Percentiles rank a stretch among this genome's conserved stretches.
These are phyloP conservation scores for Corylus heterophylla DNA, from an alignment of 306 rosid species.

Conservation along the genomic window DNA sequence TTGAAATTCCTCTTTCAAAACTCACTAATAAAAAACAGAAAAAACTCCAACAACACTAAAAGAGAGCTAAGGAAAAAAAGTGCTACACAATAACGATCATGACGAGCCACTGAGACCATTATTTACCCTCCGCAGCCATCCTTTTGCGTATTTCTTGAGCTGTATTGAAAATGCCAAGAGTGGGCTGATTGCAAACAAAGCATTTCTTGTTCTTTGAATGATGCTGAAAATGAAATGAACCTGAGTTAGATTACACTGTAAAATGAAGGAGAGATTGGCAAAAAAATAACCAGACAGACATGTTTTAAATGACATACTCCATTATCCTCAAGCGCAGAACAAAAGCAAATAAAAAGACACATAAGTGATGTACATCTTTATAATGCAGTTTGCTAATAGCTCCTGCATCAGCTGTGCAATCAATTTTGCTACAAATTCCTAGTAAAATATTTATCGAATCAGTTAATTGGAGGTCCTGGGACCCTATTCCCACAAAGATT, in stretches of 20 bases:
- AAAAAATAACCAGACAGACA: neutral
- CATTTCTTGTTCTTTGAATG: slow-evolving; percentile 84
- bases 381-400: neutral
- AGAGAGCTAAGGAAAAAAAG: neutral
- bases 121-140: slow-evolving; percentile 56
- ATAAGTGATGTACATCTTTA: neutral
- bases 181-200: slow-evolving; percentile 79
- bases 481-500: neutral
- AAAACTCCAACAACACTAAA: neutral
- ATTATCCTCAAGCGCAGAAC: neutral
- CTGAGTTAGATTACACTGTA: slow-evolving; percentile 1
- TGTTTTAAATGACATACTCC: neutral
- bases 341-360: neutral
- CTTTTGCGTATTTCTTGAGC: slow-evolving; percentile 67
- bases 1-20: neutral
- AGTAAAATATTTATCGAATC: neutral
- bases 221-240: slow-evolving; percentile 47
- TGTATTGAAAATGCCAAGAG: slow-evolving; percentile 67
- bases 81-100: slow-evolving; percentile 15
- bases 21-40: neutral
- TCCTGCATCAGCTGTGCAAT: neutral
- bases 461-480: neutral
- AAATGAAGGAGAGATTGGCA: neutral
- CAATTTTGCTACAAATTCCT: slow-evolving; percentile 4
- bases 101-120: neutral